Base-by-base conservation (phyloP, 31 red algal genomes). In the Porphyra umbilicalis region DNA sequence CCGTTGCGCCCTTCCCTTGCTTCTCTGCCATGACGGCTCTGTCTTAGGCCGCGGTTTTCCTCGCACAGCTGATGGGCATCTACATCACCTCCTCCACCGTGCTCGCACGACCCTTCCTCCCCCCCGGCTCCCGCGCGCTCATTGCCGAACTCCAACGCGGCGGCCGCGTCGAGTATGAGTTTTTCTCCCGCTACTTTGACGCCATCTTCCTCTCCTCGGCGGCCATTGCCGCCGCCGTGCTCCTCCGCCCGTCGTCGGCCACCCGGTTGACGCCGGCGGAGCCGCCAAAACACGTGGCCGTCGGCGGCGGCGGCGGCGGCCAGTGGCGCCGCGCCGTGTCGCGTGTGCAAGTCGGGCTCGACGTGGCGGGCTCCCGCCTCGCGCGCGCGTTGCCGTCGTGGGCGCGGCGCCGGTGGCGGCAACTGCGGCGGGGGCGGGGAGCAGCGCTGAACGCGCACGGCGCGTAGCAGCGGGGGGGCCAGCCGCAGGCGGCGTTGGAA, bases 151-250 rank as follows among this genome's bases (percentile, higher is more conserved):
- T 91, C 35, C 71, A 86, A 13, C 57, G 57, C 57, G 57, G 57
- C 57, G 89, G 89, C 44, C 85, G 79, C 75, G 77, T 91, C n/a
- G 89, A 91, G 75, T 91, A 86, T 76, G 79, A 81, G 74, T 91
- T 86, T 77, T 91, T 91, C 74, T 84, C 85, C 44, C 75, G 89
- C 36, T 91, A 84, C 83, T 91, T 91, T 83, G 89, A 91, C 35
- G 89, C 81, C 33, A 74, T 91, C 68, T 91, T 91, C 80, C 85
- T 91, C 38, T 85, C 83, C 32, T 86, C 83, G 39, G 89, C 89
- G 4, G 79, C 82, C 32, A 38, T 91, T 35, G 89, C 83, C 30
- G 79, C 89, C 20, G 82, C 78, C n/a, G 80, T 91, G 38, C 76
- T 91, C 34, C 57, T 71, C 25, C 57, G 57, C 57, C 57, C 57